Percentiles rank a stretch among this genome's conserved stretches.
phyloP scores from a whole-genome alignment of 2,329 filamentous ascomycete species.

The Aureobasidium lini region DNA sequence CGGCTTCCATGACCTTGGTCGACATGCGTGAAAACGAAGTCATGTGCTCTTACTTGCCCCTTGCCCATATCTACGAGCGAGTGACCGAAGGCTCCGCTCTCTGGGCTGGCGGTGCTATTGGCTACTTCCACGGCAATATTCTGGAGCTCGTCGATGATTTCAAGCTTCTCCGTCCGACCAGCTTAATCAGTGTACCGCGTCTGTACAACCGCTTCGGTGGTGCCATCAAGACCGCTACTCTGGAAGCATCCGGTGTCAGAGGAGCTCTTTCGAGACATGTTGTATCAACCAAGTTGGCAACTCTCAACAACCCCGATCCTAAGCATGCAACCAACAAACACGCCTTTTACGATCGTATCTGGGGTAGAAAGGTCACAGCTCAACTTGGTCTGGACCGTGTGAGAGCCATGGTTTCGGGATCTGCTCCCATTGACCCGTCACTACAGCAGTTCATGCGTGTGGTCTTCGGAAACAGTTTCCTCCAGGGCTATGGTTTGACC shows the following conservation, averaged over 20 bases:
- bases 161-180: conserved; percentile 75
- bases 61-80: conserved; percentile 91
- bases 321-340: conserved; percentile 74
- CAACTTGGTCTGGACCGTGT: conserved; percentile 72
- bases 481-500: conserved; percentile 88
- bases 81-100: conserved; percentile 71
- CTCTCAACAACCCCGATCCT: conserved; percentile 59
- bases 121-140: conserved; percentile 92
- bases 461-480: conserved; percentile 68
- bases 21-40: conserved; percentile 53
- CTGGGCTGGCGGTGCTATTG: conserved; percentile 65
- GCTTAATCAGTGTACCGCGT: conserved; percentile 81
- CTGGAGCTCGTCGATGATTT: conserved; percentile 81
- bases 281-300: conserved; percentile 71
- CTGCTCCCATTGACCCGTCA: conserved; percentile 80
- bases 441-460: conserved; percentile 85
- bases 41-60: conserved; percentile 78
- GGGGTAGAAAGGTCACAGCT: conserved; percentile 79
- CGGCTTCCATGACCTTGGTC: conserved; percentile 50
- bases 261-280: conserved; percentile 75
- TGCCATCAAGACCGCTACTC: conserved; percentile 69
- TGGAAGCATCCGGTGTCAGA: conserved; percentile 71
- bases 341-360: conserved; percentile 75
- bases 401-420: conserved; percentile 73
- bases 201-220: conserved; percentile 86